Conservation (phyloP, 805 yeast genomes). For the Metschnikowia rubicola region DNA sequence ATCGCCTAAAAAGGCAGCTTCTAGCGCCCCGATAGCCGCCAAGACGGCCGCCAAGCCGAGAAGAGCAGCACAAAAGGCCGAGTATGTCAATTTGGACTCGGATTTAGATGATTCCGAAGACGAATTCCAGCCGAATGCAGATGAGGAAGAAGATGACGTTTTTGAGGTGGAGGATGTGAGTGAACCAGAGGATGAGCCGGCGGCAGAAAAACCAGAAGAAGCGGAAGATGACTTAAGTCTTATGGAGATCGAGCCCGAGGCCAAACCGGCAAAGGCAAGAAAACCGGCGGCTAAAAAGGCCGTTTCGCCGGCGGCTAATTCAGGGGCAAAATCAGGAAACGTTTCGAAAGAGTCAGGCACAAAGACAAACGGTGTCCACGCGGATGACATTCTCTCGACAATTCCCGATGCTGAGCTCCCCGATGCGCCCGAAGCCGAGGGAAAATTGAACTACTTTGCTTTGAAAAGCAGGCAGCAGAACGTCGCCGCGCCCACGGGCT, state of each 20-base stretch:
- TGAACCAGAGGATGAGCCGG: slow-evolving; percentile 5
- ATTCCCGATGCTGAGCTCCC: slow-evolving; percentile 77
- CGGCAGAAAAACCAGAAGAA: slow-evolving; percentile 3
- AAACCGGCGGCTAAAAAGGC: slow-evolving; percentile 7
- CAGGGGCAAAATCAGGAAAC: too few relatives aligned
- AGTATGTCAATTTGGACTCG: slow-evolving; percentile 16
- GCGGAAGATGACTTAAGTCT: slow-evolving; percentile 11
- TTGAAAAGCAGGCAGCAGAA: slow-evolving; percentile 28
- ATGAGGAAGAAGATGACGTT: slow-evolving; percentile 16
- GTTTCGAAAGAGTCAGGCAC: neutral
- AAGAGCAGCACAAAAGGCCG: slow-evolving; percentile 10
- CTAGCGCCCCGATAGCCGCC: neutral
- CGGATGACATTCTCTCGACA: slow-evolving; percentile 52
- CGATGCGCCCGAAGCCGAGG: slow-evolving; percentile 46
- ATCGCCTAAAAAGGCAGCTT: neutral
- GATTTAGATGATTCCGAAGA: slow-evolving; percentile 24
- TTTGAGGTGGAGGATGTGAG: slow-evolving; percentile 18
- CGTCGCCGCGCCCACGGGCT: slow-evolving; percentile 29
- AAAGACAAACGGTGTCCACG: slow-evolving; percentile 28
- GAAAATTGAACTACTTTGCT: slow-evolving; percentile 58
- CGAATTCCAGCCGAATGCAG: slow-evolving; percentile 21
- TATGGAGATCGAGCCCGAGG: slow-evolving; percentile 15
- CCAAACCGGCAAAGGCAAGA: slow-evolving; percentile 8
- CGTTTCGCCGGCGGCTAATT: neutral
- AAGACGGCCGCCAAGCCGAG: slow-evolving; percentile 5